Percentiles rank a stretch among this genome's conserved stretches.
phyloP scores from a whole-genome alignment of 2,329 filamentous ascomycete species.

The Pyrenophora graminea region DNA sequence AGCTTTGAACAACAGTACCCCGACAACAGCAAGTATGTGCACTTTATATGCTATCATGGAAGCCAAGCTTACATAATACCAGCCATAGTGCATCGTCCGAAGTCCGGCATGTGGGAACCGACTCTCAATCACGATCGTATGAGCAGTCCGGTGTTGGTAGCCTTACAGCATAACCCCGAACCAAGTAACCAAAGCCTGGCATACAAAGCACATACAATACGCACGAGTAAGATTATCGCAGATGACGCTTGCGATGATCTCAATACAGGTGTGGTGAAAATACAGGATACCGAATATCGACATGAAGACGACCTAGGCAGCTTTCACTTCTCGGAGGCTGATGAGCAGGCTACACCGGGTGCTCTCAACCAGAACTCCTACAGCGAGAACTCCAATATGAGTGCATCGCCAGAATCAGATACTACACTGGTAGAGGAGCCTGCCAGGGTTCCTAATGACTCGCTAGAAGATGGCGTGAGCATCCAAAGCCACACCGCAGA shows the following conservation, averaged over 20 bases:
- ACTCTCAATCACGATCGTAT: not conserved
- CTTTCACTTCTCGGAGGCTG: slow-evolving; percentile 2
- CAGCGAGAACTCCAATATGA: not conserved
- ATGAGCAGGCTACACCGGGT: not conserved
- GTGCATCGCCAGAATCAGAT: slow-evolving; percentile 14
- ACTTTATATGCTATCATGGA: not conserved
- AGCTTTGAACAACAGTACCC: not conserved
- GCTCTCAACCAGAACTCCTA: not conserved
- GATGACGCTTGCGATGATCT: not conserved
- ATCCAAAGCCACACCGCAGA: not conserved
- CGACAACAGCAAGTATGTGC: slow-evolving; percentile 5
- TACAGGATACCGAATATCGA: not conserved
- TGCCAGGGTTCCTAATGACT: not conserved
- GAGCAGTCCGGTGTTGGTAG: slow-evolving; percentile 7
- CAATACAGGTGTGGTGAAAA: not conserved
- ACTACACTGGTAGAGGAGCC: slow-evolving; percentile 14
- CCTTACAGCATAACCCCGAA: slow-evolving; percentile 7
- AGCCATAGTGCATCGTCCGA: slow-evolving; percentile 2
- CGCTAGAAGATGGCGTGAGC: not conserved
- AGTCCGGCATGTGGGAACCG: slow-evolving; percentile 5
- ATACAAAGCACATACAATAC: not conserved
- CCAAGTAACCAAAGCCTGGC: not conserved
- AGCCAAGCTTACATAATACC: slow-evolving; percentile 1
- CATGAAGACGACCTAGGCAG: not conserved
- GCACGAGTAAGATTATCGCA: not conserved